phyloP scores from a whole-genome alignment of 1,284 basidiomycete genomes.

The Xerocomus cyaneibrunnescens region DNA sequence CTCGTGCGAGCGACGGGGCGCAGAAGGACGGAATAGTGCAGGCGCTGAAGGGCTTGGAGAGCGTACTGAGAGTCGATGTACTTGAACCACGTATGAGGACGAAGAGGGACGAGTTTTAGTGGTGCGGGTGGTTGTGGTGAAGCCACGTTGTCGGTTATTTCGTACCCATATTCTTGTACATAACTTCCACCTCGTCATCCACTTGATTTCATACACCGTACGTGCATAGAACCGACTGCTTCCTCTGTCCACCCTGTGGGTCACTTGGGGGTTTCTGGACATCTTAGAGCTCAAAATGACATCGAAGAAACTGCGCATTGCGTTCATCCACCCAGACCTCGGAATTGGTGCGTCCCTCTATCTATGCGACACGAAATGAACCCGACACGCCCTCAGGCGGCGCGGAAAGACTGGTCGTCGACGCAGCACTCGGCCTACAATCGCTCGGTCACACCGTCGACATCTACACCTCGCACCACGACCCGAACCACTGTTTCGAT shows the following conservation, averaged over 20 bases:
- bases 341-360: constrained; percentile 76
- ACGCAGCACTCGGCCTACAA: constrained; percentile 89
- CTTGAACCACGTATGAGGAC: constrained; percentile 22
- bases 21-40: constrained; percentile 18
- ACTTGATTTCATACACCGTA: neutral
- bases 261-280: neutral
- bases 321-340: constrained; percentile 93
- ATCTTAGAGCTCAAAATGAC: constrained; percentile 8
- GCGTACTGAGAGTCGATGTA: constrained; percentile 27
- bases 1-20: constrained; percentile 2
- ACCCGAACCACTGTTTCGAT: constrained; percentile 82
- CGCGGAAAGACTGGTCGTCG: constrained; percentile 94
- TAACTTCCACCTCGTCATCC: neutral
- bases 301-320: constrained; percentile 48
- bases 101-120: constrained; percentile 33
- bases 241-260: neutral
- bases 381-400: constrained; percentile 61
- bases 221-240: no score
- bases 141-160: neutral
- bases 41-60: constrained; percentile 17
- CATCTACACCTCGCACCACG: constrained; percentile 94
- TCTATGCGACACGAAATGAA: neutral
- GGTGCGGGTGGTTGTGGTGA: neutral
- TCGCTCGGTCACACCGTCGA: constrained; percentile 84
- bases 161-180: neutral